Evolutionary conservation across 75 land plant species (phyloP), one percentile per base, ranked within the genome.

Genomic region (Selaginella moellendorffii): DNA sequence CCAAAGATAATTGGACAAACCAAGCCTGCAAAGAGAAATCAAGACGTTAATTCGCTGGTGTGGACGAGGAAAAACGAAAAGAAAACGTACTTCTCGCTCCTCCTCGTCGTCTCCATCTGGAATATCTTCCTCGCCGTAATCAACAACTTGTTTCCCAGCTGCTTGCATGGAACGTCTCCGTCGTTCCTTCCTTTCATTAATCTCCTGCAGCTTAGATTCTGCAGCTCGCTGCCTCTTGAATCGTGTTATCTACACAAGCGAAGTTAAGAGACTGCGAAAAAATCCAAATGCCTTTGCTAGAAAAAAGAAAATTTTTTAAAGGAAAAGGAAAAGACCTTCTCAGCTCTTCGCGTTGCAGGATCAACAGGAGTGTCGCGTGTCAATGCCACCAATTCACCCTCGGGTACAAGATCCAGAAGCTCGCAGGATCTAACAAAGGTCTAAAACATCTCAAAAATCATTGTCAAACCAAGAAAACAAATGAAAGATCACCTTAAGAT

Each of bases 61-160:
- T 36, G 10, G 18, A 21, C 24, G n/a, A 46, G 63, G 1, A 53
- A 21, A 0, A 69, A 30, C 1, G 25, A 64, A 9, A 30, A 23
- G 5, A 18, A 22, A 68, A 28, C 30, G 62, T 14, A 92, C 98
- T 89, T 93, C 96, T 12, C 96, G 70, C 69, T 85, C 98, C 67
- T 92, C 97, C 54, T 89, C 98, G 27, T 84, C 83, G 74, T 83
- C 90, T 68, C 85, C 98, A 65, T 93, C 98, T 22, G 69, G 61
- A 19, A 72, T 23, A 61, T 79, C 76, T 27, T 93, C 98, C 46
- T 93, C 98, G 22, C 79, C 87, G 53, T 79, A 74, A 29, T 83
- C 98, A 65, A 79, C 71, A 29, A 76, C 72, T 2, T 79, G 79
- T 62, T 80, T 69, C 9, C 90, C 85, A 42, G 96, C 66, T 20